A percentile compares a stretch with the other conserved stretches of the same genome.
These are phyloP conservation scores for Vaucheria bursata DNA, from an alignment of 352 stramenopile genomes.

Conservation along the genomic window DNA sequence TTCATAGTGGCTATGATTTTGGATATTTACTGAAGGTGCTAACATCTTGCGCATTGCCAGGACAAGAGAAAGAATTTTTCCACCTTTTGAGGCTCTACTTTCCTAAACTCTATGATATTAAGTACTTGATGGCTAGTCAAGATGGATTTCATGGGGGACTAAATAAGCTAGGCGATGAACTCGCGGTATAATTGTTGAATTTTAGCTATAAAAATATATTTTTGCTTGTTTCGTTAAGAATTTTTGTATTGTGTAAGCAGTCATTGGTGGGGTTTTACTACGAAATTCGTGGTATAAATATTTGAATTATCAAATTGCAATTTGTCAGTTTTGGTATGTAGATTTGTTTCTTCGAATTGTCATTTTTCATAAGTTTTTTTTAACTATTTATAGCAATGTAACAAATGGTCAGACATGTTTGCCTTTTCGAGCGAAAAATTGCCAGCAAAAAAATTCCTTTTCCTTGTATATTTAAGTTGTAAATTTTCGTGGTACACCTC, in stretches of 20 bases:
- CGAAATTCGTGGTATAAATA: no score
- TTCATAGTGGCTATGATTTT: constrained; percentile 98
- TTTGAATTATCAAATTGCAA: no score
- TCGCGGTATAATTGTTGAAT: constrained; percentile 12
- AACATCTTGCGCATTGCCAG: constrained; percentile 73
- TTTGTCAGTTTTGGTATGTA: no score
- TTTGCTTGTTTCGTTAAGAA: not conserved
- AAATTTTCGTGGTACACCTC: not conserved
- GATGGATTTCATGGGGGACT: constrained; percentile 93
- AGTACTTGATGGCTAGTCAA: constrained; percentile 94
- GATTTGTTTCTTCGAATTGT: no score
- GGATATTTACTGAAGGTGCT: constrained; percentile 95
- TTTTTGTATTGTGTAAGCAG: not conserved
- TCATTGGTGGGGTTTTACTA: not conserved
- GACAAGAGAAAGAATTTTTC: constrained; percentile 72
- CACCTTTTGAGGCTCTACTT: constrained; percentile 96
- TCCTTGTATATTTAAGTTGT: no score
- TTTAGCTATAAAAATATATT: not conserved
- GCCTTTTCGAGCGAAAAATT: no score
- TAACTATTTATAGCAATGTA: no score
- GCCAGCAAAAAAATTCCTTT: no score
- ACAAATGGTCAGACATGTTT: no score
- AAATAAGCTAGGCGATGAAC: constrained; percentile 70
- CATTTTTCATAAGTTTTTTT: no score
- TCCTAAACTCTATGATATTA: constrained; percentile 94